Conservation (phyloP, 768 basidiomycete genomes). For the Mycena vitilis region DNA sequence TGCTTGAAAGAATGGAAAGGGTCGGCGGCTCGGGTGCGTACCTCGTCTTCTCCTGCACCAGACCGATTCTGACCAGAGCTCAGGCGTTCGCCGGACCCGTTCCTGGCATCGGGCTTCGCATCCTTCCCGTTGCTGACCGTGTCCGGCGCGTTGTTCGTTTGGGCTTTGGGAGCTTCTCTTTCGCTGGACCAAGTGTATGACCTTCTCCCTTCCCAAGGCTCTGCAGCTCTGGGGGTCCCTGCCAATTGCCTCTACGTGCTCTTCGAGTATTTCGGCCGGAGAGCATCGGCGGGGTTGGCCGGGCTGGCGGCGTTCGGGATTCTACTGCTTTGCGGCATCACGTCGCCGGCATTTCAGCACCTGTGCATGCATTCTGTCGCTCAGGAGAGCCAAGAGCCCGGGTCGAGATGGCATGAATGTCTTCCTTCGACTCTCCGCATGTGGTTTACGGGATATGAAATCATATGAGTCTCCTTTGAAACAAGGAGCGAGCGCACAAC, state of each 20-base stretch:
- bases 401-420: neutral
- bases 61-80: slow-evolving; percentile 36
- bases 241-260: too few relatives aligned
- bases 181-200: slow-evolving; percentile 52
- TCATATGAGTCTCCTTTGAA: too few relatives aligned
- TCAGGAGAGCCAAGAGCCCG: neutral
- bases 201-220: slow-evolving; percentile 64
- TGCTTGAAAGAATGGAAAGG: slow-evolving; percentile 63
- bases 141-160: slow-evolving; percentile 45
- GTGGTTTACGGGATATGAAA: too few relatives aligned
- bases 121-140: slow-evolving; percentile 41
- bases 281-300: neutral
- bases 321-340: slow-evolving; percentile 7
- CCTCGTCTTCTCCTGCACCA: slow-evolving; percentile 18
- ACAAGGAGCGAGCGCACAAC: too few relatives aligned
- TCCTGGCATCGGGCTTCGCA: slow-evolving; percentile 43
- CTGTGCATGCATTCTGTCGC: neutral
- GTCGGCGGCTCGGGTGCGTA: slow-evolving; percentile 51
- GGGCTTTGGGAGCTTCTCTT: slow-evolving; percentile 48
- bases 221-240: slow-evolving; percentile 69
- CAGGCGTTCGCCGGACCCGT: slow-evolving; percentile 34
- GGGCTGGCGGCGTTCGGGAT: neutral
- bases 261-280: neutral
- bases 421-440: too few relatives aligned
- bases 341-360: neutral